Evolutionary conservation across 805 yeast genomes (phyloP), one percentile per base, ranked within the genome.

Genomic region (Candida rishiriensis): DNA sequence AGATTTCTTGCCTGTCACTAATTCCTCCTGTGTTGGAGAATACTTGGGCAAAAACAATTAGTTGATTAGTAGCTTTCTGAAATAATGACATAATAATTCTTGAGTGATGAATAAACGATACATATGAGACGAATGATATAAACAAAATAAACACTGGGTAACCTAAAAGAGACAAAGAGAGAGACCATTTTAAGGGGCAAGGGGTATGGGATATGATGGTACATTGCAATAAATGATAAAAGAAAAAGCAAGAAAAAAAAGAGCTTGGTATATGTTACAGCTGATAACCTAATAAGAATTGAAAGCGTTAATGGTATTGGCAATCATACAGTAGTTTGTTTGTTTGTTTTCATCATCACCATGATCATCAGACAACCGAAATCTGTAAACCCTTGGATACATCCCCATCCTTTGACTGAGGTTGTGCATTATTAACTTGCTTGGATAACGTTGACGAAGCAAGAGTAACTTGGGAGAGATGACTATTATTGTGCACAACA

Each of bases 381-480:
- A 48, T 48, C 16, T 45, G 44, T 6, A 40, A 35, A n/a, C 52
- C 52, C 14, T 44, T 29, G 14, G 52, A 36, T 17, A 40, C 34
- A 3, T 41, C 49, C 10, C 41, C 41, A 31, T 41, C 36, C 4
- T 7, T 21, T 21, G 26, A 21, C 26, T 21, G 26, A 4, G 26
- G 4, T 7, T 21, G 26, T 21, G 26, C 26, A 21, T 21, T 21
- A 5, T 4, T 5, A 21, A 7, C 26, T 2, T 39, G 32, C 13
- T 44, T 40, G 26, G 42, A 31, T 14, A 30, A 35, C n/a, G 34
- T n/a, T 30, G 13, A 10, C 9, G 33, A 9, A 13, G 13, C 3
- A 30, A n/a, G 14, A 28, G 21, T 5, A 10, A n/a, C 13, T 9
- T 12, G 21, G 3, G 26, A 35, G 10, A 31, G 9, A 5, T 10